phyloP scores from a whole-genome alignment of 371 early-diverging fungal species.

The Massospora cicadina region DNA sequence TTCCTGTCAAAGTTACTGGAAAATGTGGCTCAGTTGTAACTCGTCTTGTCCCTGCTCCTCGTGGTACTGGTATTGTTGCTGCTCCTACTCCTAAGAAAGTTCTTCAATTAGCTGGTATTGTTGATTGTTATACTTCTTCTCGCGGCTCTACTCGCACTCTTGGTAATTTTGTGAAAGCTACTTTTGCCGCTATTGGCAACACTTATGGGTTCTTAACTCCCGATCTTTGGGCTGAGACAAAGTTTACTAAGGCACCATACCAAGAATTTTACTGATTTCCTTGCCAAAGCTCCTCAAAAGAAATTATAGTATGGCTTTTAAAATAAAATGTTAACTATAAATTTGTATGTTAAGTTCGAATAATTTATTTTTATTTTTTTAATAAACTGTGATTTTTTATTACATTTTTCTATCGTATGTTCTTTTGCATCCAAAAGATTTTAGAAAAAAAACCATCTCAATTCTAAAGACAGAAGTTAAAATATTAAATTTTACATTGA shows the following conservation, averaged over 20 bases:
- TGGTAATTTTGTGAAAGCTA: conserved; percentile 99
- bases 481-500: no score
- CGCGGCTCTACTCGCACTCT: conserved; percentile 81
- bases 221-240: conserved; percentile 86
- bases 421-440: no score
- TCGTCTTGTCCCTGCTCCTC: conserved; percentile 94
- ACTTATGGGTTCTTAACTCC: conserved; percentile 97
- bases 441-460: no score
- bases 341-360: background rate
- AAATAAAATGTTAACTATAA: background rate
- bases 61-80: conserved; percentile 98
- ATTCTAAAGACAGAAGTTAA: no score
- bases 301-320: conserved; percentile 2
- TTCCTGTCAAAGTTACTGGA: conserved; percentile 96
- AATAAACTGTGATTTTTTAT: no score
- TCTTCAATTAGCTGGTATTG: conserved; percentile 95
- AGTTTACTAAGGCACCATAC: conserved; percentile 77
- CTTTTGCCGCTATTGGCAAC: conserved; percentile 95
- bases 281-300: conserved; percentile 24
- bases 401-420: no score
- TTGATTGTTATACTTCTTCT: conserved; percentile 95
- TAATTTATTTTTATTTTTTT: no score
- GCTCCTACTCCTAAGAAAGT: conserved; percentile 96
- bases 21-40: conserved; percentile 96
- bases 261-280: conserved; percentile 86